Base-by-base conservation (phyloP, 352 stramenopile genomes). In the Globisporangium cederbergense region DNA sequence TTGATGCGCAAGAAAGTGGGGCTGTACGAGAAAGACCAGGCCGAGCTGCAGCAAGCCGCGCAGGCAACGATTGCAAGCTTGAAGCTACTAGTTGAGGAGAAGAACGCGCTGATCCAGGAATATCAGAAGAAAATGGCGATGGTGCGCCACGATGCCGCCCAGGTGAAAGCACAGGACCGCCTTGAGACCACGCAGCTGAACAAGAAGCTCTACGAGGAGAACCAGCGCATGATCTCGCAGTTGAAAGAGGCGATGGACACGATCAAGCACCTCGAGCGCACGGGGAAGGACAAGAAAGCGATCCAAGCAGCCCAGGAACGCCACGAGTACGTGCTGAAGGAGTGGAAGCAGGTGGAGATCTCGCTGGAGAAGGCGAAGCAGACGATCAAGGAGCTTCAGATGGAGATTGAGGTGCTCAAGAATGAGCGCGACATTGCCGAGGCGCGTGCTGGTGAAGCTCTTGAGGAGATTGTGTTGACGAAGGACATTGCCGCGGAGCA, bases 391-490 rank as follows among this genome's bases (percentile, higher is more conserved):
- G 76, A 96, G 65, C 68, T 93, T 13, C 80, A 95, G 25, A 74
- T 77, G 54, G 74, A 85, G 45, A 47, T 75, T 0, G 68, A 86
- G n/a, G 70, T 76, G 14, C 43, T 89, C 16, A 74, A 53, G 36
- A 84, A 89, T 50, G 80, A 93, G 61, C 75, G 79, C 20, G 75
- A 96, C 36, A 65, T 89, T 5, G 86, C 87, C 14, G 90, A 95
- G 58, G 81, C 81, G 6, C 85, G 86, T 22, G 90, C 85, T 16
- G 86, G 83, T 1, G 88, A 96, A 63, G 84, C 82, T 2, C 60
- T 96, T 0, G 86, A 93, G 55, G 90, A 97, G 60, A 95, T 95
- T 25, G 73, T 91, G 9, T 52, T 88, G 45, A 65, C 84, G 7
- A 83, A 89, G 60, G 71, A 88, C 7, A 63, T 77, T 22, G 34